These are phyloP conservation scores for Syncephalastrum contaminatum DNA, from an alignment of 371 early-diverging fungal species.

Conservation along the genomic window DNA sequence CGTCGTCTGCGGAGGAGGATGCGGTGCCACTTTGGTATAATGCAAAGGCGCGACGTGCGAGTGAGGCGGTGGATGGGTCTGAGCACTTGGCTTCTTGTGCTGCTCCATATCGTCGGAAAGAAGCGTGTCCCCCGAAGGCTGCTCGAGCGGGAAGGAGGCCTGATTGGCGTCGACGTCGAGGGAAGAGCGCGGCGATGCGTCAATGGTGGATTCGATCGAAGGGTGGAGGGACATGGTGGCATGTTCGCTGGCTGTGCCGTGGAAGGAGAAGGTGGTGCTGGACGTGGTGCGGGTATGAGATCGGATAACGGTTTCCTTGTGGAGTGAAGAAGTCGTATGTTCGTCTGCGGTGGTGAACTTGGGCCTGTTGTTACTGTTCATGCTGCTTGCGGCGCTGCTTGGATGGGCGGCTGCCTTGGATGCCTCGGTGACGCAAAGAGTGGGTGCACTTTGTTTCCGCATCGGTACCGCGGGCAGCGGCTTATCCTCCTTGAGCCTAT, in stretches of 20 bases:
- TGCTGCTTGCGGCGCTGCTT: not conserved
- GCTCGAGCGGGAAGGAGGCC: conserved; percentile 13
- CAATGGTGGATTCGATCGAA: conserved; percentile 45
- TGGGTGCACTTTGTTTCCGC: conserved; percentile 25
- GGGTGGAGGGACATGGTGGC: conserved; percentile 32
- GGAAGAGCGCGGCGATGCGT: conserved; percentile 42
- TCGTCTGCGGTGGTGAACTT: not conserved
- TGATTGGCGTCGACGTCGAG: conserved; percentile 16
- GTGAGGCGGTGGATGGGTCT: not conserved
- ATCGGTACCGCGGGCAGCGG: conserved; percentile 16
- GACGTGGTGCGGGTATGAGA: conserved; percentile 23
- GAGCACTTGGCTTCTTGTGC: conserved; percentile 1
- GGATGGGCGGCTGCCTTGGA: conserved; percentile 17
- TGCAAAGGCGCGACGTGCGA: conserved; percentile 5
- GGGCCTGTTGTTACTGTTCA: too few species aligned
- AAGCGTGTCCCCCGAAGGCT: not conserved
- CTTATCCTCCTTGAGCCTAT: conserved; percentile 10
- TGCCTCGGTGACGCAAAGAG: conserved; percentile 26
- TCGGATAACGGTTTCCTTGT: conserved; percentile 17
- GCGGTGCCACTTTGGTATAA: conserved; percentile 8
- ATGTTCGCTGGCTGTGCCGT: conserved; percentile 16
- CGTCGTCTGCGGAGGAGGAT: not conserved
- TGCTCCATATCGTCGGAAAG: not conserved
- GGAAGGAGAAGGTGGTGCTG: conserved; percentile 18
- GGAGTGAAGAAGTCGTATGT: conserved; percentile 9